A percentile compares a stretch with the other conserved stretches of the same genome.
These are phyloP conservation scores for Neurospora sp. DNA, from an alignment of 495 filamentous ascomycete genomes.

Conservation along the genomic window DNA sequence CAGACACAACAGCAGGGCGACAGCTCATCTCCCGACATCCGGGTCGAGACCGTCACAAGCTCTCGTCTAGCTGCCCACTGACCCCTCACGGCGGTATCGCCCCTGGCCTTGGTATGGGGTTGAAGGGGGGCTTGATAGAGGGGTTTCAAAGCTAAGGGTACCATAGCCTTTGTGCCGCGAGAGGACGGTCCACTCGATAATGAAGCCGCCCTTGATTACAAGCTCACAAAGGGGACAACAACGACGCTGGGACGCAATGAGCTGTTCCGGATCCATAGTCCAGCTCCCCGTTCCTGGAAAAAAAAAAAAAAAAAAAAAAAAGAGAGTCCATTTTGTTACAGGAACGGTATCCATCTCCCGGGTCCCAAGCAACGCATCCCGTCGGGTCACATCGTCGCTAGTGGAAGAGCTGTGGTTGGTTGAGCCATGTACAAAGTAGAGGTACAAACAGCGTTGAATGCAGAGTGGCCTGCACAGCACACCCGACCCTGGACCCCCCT, in stretches of 20 bases:
- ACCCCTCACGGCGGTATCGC: neutral
- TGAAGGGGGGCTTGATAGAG: neutral
- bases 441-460: neutral
- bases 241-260: neutral
- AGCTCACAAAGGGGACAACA: neutral
- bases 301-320: neutral
- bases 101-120: neutral
- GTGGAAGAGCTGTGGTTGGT: neutral
- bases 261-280: neutral
- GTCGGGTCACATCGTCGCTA: neutral
- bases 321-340: neutral
- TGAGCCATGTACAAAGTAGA: neutral
- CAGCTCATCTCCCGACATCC: neutral
- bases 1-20: neutral
- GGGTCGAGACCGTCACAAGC: neutral
- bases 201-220: neutral
- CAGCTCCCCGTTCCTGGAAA: neutral
- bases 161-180: neutral
- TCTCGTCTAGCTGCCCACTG: neutral
- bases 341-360: neutral
- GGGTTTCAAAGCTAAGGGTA: too few relatives aligned
- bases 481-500: neutral
- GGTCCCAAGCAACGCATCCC: neutral
- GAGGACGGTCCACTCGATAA: neutral
- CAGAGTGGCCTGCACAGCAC: neutral